phyloP scores from a whole-genome alignment of 805 yeast genomes.

The Jamesozyma gamospora region DNA sequence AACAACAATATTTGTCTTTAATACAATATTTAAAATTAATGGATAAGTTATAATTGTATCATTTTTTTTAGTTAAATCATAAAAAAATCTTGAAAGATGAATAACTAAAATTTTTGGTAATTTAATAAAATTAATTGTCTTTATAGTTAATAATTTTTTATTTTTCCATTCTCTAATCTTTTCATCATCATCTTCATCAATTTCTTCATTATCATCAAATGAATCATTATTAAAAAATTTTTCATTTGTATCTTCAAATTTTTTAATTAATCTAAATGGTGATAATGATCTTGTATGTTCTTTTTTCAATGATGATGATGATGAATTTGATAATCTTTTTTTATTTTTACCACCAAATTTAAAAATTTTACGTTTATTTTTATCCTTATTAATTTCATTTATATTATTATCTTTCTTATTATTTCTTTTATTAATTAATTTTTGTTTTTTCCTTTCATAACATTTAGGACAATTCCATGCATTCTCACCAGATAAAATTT shows the following conservation, averaged over 20 bases:
- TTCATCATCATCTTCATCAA: conserved; percentile 4
- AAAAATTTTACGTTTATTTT: conserved; percentile 1
- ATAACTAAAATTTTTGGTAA: conserved; percentile 72
- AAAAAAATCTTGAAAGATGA: conserved; percentile 72
- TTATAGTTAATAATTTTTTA: conserved; percentile 39
- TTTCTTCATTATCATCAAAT: neutral
- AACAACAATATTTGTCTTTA: conserved; percentile 27
- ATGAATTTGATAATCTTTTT: neutral
- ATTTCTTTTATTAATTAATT: neutral
- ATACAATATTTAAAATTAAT: conserved; percentile 38
- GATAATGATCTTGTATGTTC: conserved; percentile 19
- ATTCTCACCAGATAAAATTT: conserved; percentile 57
- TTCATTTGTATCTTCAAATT: conserved; percentile 1
- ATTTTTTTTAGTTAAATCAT: conserved; percentile 45
- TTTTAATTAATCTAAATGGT: conserved; percentile 21
- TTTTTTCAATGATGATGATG: neutral
- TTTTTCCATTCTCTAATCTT: conserved; percentile 8
- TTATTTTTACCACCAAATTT: conserved; percentile 1
- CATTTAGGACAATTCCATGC: conserved; percentile 83
- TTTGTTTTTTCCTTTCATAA: conserved; percentile 8
- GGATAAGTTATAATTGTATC: conserved; percentile 47
- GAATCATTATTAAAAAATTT: conserved; percentile 1
- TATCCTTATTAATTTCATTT: neutral
- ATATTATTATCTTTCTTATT: neutral
- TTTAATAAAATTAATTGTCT: conserved; percentile 63